Evolutionary conservation across 805 yeast species (phyloP), one percentile per base, ranked within the genome.

Genomic region (Suhomyces sp.): DNA sequence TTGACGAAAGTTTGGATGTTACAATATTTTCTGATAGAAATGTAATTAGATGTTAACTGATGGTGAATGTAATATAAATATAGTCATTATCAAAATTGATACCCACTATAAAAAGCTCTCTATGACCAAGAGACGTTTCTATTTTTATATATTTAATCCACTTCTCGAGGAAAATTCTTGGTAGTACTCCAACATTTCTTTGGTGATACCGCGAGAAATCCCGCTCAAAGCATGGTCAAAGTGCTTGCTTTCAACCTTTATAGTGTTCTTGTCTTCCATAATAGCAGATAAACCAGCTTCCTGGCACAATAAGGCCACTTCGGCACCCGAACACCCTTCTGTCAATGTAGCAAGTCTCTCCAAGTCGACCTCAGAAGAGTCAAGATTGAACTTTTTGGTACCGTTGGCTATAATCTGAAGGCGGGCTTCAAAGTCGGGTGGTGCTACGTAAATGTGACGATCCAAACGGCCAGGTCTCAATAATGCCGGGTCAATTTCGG

Each of bases 271-370:
- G 55, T 87, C 71, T 58, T 89, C 97, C 86, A 89, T 90, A 52
- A 94, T 84, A 0, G 98, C 97, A n/a, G 87, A 82, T 10, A 94
- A 71, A 2, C 99, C 99, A 0, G 98, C 97, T 67, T 93, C 97
- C 66, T 92, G 98, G 60, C 97, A 89, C 19, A 93, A 67, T 19
- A 91, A 76, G 0, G 92, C 96, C 37, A 94, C 89, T 67, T 94
- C 99, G 0, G 98, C 97, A 35, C 99, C 99, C 0, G 97, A 91
- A 62, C 96, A 91, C 0, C 99, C 98, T 0, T 87, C 93, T 0
- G 97, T 88, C 9, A 89, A 69, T 8, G 65, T 69, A 0, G 72
- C 72, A 21, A 89, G 65, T 21, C 45, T 51, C 2, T 10, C 21
- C 40, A 54, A 45, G 20, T 79, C 79, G 2, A 80, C 81, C 17